Base-by-base conservation (phyloP, 176 grass and related monocot genomes). In the Canna indica region DNA sequence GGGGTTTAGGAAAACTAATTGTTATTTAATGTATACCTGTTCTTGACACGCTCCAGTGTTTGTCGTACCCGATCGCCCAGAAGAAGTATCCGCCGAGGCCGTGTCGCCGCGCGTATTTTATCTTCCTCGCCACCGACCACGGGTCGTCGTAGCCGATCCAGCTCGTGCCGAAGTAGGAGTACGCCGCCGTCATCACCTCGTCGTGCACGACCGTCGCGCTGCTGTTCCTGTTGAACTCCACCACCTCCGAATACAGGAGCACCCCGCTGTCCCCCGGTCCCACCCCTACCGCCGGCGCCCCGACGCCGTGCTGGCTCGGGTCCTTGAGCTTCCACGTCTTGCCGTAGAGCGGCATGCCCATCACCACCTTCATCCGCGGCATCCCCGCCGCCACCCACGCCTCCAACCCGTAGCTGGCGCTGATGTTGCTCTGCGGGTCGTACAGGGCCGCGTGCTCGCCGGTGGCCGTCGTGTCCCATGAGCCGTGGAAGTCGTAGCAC, bases 401-500 rank as follows among this genome's bases (percentile, higher is more conserved):
- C 26, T 28, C 42, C 7, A 75, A 0, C 16, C 73, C 73, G 58
- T 75, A 75, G 39, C 73, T 75, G 25, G 20, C 42, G 52, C 57
- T 63, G 12, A 75, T 41, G 27, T 75, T 61, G 73, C 57, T 47
- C 0, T 29, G 5, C 15, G 57, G 36, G 26, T 75, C 73, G 39
- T 15, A 63, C 26, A 62, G 59, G 38, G 58, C 38, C 27, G 73
- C 73, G 18, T 57, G 70, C 70, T n/a, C 48, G 9, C 58, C 73
- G 11, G 73, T 63, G 16, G 57, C 58, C 56, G 73, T 18, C 25
- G 41, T 46, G 57, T 75, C 28, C 57, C 73, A 63, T 1, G 57
- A 47, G 5, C 58, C 58, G 39, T 64, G 73, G 73, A 46, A 75
- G 57, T 63, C 73, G 38, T 44, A 75, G 73, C 73, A 75, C 57